These are phyloP conservation scores for Microstegium vimineum DNA, from an alignment of 176 grass and related monocot species.

Conservation along the genomic window DNA sequence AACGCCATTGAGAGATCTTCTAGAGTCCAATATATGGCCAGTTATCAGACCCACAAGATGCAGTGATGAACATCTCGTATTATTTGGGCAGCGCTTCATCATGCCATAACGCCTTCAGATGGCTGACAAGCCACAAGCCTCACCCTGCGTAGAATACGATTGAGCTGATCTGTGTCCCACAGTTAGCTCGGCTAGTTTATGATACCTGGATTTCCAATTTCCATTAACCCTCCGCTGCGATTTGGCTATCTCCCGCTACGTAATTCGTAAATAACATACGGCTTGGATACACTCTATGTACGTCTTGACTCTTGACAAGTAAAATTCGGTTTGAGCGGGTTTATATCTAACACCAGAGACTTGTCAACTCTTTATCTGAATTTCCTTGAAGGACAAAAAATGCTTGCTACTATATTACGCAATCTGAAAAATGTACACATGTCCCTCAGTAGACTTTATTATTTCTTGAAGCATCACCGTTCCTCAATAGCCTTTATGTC, in stretches of 20 bases:
- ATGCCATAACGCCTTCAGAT: not conserved
- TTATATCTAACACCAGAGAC: not conserved
- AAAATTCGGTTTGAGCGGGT: not conserved
- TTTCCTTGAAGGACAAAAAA: not conserved
- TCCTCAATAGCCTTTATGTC: not conserved
- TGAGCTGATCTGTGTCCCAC: not conserved
- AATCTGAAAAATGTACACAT: not conserved
- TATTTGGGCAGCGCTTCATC: not conserved
- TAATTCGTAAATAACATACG: not conserved
- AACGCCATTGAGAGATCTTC: not conserved
- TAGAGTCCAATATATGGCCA: not conserved
- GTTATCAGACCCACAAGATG: not conserved
- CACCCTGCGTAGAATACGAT: not conserved
- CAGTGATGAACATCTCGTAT: not conserved
- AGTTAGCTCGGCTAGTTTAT: not conserved
- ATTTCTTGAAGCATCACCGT: not conserved
- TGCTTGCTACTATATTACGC: not conserved
- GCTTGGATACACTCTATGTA: not conserved
- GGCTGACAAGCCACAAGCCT: not conserved
- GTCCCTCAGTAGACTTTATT: not conserved
- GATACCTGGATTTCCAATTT: not conserved
- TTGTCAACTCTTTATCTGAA: not conserved
- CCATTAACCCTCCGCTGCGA: not conserved
- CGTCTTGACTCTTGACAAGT: not conserved
- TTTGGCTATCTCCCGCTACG: not conserved